Base-by-base conservation (phyloP, 306 rosid species). In the Myrica gale region DNA sequence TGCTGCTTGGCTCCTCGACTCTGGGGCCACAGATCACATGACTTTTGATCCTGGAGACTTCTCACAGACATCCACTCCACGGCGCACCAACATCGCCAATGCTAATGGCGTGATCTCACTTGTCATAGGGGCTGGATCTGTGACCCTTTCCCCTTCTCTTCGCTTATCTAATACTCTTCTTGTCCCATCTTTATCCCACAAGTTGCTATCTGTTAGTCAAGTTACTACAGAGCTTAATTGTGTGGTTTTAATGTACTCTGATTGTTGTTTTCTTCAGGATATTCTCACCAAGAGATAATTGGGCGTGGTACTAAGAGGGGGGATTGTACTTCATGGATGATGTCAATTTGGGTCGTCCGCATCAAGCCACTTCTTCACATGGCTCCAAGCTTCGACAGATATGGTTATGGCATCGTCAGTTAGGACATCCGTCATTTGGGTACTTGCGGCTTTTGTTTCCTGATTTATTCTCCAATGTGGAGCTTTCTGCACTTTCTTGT, bases 251-350 rank as follows among this genome's bases (percentile, higher is more conserved):
- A 44, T 44, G 5, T 44, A 44, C 8, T 7, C 47, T 4, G 8
- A 44, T 44, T 44, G 5, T 44, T 44, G 47, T 44, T 7, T 44
- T 15, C 41, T 65, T 42, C 55, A 51, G 19, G 52, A 76, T 76
- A 37, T 76, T 76, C 43, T 51, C 66, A 63, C 42, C 32, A 58
- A 73, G 69, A 73, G 53, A 73, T 73, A 8, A 72, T 72, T 41
- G 41, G 50, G 16, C 50, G 23, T 74, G 77, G 45, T 56, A 57
- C 69, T 9, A 48, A 48, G 53, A 48, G 13, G 13, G 53, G 53
- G 13, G 53, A 48, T 45, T 45, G 9, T 48, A 48, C 53, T 48
- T 5, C 53, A 11, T 48, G 53, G 13, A 48, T 7, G 53, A 48
- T 11, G 6, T 48, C 53, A 48, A 11, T 48, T 7, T 48, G 15